A percentile compares a stretch with the other conserved stretches of the same genome.
Conservation (phyloP, 2,329 filamentous ascomycete species). For the Apiospora saccharicola region DNA sequence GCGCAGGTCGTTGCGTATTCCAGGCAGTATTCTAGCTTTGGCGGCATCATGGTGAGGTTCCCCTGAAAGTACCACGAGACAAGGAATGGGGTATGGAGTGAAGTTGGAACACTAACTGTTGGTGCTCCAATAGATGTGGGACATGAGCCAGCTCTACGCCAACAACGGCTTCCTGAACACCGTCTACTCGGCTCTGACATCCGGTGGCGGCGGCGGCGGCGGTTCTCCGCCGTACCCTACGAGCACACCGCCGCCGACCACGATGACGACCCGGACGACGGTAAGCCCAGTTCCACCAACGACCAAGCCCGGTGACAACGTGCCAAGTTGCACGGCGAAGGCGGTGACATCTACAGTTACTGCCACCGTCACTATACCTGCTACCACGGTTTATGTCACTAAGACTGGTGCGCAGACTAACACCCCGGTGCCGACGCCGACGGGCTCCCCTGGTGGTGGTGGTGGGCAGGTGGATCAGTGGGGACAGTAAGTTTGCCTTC, state of each 20-base stretch:
- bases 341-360: neutral
- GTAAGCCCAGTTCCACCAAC: slow-evolving; percentile 28
- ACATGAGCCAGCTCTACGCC: slow-evolving; percentile 66
- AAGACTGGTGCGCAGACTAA: neutral
- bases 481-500: slow-evolving; percentile 41
- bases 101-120: too few species aligned
- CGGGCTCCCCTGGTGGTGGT: neutral
- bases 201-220: neutral
- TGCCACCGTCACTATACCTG: neutral
- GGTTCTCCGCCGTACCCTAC: slow-evolving; percentile 27
- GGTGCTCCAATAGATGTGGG: slow-evolving; percentile 67
- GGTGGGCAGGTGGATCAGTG: slow-evolving; percentile 41
- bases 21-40: slow-evolving; percentile 65
- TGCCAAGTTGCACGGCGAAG: neutral
- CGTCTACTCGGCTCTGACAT: slow-evolving; percentile 47
- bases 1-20: slow-evolving; percentile 59
- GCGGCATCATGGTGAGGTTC: slow-evolving; percentile 64
- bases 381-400: slow-evolving; percentile 2
- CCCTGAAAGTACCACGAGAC: too few species aligned
- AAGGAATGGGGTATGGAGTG: neutral
- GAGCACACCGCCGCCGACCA: slow-evolving; percentile 31
- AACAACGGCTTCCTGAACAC: slow-evolving; percentile 63
- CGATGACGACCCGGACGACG: slow-evolving; percentile 34
- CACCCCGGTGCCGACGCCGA: neutral
- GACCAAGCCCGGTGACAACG: neutral